phyloP scores from a whole-genome alignment of 192 early-diverging fungal species.

The Rhizoclosmatium globosum region DNA sequence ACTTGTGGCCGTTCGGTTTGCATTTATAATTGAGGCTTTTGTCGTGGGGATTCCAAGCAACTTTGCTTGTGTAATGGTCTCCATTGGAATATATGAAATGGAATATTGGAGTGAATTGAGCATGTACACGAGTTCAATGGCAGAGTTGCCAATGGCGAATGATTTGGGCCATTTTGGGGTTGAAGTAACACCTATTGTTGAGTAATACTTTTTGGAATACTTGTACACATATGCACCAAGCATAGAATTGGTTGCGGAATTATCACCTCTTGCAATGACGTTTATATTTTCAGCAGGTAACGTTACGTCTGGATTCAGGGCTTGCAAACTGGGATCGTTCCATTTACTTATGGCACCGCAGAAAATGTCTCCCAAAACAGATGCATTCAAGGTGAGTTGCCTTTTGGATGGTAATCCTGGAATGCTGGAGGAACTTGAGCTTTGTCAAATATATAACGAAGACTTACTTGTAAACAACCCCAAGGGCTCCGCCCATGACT shows the following conservation, averaged over 20 bases:
- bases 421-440: too few species aligned
- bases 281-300: not conserved
- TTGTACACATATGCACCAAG: not conserved
- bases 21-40: not conserved
- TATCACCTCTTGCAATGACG: conserved; percentile 4
- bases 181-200: not conserved
- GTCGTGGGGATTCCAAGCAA: not conserved
- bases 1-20: not conserved
- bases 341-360: not conserved
- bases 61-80: not conserved
- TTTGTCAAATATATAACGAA: too few species aligned
- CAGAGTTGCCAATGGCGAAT: not conserved
- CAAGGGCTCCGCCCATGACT: not conserved
- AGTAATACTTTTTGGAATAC: not conserved
- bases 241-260: not conserved
- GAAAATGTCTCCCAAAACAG: conserved; percentile 1
- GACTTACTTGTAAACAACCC: not conserved
- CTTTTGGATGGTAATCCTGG: not conserved
- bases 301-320: not conserved
- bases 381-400: not conserved
- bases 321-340: conserved; percentile 2
- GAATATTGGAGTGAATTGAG: not conserved
- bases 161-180: not conserved
- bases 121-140: not conserved
- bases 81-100: not conserved